Evolutionary conservation across 495 filamentous ascomycete species (phyloP).

Genomic region (Aspergillus olivimuriae): DNA sequence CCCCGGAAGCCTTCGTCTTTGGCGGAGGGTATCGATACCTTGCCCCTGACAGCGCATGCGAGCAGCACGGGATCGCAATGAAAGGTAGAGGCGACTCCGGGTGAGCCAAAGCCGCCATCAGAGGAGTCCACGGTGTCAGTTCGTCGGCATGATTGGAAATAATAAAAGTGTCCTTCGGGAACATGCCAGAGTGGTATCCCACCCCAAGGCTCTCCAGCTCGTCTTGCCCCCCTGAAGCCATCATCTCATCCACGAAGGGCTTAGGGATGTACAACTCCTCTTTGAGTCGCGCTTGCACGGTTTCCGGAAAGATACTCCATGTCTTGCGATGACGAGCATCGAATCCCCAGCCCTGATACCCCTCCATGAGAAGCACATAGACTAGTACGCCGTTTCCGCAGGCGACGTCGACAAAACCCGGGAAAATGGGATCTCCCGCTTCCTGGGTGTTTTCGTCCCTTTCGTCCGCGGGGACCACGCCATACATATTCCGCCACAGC

Average conservation of each 20-base stretch:
- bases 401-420: conserved; percentile 91
- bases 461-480: conserved; percentile 18
- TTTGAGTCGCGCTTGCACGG: conserved; percentile 49
- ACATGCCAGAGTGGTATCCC: conserved; percentile 60
- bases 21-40: conserved; percentile 63
- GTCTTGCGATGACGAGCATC: conserved; percentile 79
- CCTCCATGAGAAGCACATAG: conserved; percentile 73
- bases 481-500: conserved; percentile 85
- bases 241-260: conserved; percentile 34
- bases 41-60: conserved; percentile 72
- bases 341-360: conserved; percentile 83
- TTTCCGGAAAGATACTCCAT: conserved; percentile 65
- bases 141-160: conserved; percentile 97
- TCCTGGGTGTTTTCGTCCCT: background rate
- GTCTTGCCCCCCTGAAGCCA: background rate
- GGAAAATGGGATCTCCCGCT: conserved; percentile 42
- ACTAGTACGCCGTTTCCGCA: conserved; percentile 95
- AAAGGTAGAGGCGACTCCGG: conserved; percentile 53
- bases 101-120: conserved; percentile 70
- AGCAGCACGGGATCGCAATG: conserved; percentile 91
- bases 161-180: conserved; percentile 75
- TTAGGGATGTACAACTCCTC: conserved; percentile 72
- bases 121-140: conserved; percentile 89
- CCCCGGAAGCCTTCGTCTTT: background rate
- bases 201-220: conserved; percentile 13